Base-by-base conservation (phyloP, 2,329 filamentous ascomycete genomes). In the Gaeumannomyces sp. region DNA sequence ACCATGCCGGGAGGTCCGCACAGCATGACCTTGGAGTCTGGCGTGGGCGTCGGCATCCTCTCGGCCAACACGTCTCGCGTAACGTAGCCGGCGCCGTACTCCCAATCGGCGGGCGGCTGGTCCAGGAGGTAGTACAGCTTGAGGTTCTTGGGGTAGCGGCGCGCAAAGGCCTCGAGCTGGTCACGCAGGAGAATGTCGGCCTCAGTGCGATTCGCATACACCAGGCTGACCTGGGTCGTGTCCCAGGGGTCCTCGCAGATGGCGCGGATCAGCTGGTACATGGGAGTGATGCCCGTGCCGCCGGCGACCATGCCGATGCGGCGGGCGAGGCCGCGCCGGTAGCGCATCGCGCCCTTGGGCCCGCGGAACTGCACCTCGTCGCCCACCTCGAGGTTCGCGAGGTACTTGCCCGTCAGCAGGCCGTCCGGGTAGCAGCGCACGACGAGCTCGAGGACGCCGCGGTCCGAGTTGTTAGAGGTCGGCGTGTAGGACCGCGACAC, bases 1-100 rank as follows among this genome's bases (percentile, higher is more conserved):
- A 88, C 75, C 84, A 89, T 85, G 0, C 80, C 81, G 0, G 85
- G 85, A 0, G 86, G 86, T 0, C 86, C 86, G 68, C 86, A 89
- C 1, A 88, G 73, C 76, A 87, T 76, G 10, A 85, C 71, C 71
- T 85, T 87, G 2, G 78, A 77, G 19, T 83, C 80, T 0, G 70
- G 59, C 0, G 73, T 75, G 0, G 84, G 73, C 0, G 69, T 68
- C 1, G 85, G 84, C 61, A 89, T 74, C 45, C 71, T 76, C 66
- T 83, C 76, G 62, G 74, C 69, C 69, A 88, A 79, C 50, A 85
- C 70, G 0, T 82, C 78, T 59, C 76, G 76, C 0, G 79, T 85
- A 1, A 88, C 79, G 64, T 77, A 83, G 0, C 85, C 85, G 0
- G 69, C 74, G 2, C 79, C 81, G 57, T 76, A 77, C 2, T 72